These are phyloP conservation scores for Erysimum pusillum DNA, from an alignment of 441 rosid species.

Conservation along the genomic window DNA sequence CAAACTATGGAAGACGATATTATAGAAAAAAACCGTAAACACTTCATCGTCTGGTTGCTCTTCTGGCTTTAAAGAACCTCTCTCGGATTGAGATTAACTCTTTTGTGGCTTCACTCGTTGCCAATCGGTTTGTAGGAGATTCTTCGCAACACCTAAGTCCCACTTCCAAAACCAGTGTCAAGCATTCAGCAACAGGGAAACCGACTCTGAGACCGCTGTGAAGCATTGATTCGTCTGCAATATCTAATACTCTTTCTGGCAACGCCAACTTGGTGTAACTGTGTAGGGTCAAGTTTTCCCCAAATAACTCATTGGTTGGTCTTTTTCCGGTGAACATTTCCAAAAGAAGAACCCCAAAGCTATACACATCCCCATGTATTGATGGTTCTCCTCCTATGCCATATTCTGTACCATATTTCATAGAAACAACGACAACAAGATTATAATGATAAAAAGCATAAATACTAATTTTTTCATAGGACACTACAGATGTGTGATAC, in stretches of 20 bases:
- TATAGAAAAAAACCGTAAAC: neutral
- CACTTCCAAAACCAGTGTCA: conserved; percentile 11
- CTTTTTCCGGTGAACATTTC: conserved; percentile 47
- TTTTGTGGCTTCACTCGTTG: no score
- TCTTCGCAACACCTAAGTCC: conserved; percentile 42
- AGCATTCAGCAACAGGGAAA: conserved; percentile 23
- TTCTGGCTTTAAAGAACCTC: conserved; percentile 6
- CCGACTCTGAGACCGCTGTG: neutral
- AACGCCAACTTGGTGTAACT: conserved; percentile 25
- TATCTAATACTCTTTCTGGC: conserved; percentile 12
- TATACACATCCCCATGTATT: conserved; percentile 44
- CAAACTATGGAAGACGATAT: no score
- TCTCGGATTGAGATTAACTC: neutral
- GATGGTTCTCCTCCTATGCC: conserved; percentile 44
- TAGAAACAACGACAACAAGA: no score
- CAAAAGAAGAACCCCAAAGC: conserved; percentile 46
- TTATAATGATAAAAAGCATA: neutral
- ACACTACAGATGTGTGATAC: neutral
- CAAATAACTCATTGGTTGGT: conserved; percentile 44
- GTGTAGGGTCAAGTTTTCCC: conserved; percentile 25
- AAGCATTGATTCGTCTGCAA: conserved; percentile 21
- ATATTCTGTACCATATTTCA: conserved; percentile 36
- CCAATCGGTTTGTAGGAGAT: conserved; percentile 9
- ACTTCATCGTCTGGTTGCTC: neutral
- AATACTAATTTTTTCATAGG: neutral